These are phyloP conservation scores for Leishmania martiniquensis DNA, from an alignment of 208 protist species.

Conservation along the genomic window DNA sequence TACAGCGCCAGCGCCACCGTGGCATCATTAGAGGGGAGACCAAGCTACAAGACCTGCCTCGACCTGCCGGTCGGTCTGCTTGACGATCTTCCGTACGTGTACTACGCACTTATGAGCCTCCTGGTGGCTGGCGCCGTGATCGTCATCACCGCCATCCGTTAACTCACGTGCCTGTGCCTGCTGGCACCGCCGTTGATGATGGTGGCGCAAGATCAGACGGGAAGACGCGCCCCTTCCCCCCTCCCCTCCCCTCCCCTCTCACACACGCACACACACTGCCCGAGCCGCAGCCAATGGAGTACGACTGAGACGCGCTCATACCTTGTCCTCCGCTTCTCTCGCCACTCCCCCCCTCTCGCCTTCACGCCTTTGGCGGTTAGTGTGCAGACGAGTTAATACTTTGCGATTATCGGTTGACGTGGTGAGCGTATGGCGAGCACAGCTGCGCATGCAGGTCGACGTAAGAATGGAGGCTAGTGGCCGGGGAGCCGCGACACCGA, in stretches of 20 bases:
- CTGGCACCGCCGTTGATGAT: neutral
- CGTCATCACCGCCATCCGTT: constrained; percentile 37
- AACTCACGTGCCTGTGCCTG: neutral
- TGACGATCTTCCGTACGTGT: constrained; percentile 59
- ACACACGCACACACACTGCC: no score
- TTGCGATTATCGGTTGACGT: neutral
- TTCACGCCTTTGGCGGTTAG: no score
- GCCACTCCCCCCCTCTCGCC: neutral
- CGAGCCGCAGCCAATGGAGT: no score
- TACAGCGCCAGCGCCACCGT: constrained; percentile 10
- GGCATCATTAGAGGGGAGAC: neutral
- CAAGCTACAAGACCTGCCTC: constrained; percentile 29
- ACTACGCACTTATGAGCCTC: constrained; percentile 52
- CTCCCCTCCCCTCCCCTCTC: no score
- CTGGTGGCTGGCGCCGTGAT: constrained; percentile 52
- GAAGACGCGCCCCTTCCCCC: neutral
- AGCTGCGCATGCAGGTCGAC: neutral
- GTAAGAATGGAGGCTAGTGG: neutral
- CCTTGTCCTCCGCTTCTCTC: neutral
- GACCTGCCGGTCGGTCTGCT: constrained; percentile 66
- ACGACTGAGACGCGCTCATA: neutral
- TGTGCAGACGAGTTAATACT: no score
- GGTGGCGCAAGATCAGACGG: neutral
- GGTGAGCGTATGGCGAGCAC: neutral
- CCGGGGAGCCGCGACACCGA: neutral